Base-by-base conservation (phyloP, 23 red algal species). In the Gracilaria domingensis region DNA sequence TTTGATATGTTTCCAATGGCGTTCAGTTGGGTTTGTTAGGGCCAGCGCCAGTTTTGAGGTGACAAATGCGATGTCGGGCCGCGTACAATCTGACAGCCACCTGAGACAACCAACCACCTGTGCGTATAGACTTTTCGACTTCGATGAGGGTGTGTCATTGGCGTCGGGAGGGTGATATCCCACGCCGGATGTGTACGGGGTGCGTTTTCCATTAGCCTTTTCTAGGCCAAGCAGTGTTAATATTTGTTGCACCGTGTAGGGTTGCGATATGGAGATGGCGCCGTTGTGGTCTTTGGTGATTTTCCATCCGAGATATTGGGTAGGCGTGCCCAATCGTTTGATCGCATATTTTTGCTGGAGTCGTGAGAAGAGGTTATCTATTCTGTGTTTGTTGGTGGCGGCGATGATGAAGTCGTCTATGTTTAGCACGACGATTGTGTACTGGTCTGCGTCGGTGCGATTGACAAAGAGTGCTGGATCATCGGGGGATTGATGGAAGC, bases 241-340 rank as follows among this genome's bases (percentile, higher is more conserved):
- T n/a, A n/a, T n/a, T 35, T 77, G 38, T n/a, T 33, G 35, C 7
- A 77, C 24, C 20, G 45, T 44, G 38, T n/a, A 11, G 11, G 72
- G 11, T 51, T 51, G 72, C 8, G 72, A 38, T 48, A 77, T n/a
- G 39, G 30, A 38, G 33, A 40, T 77, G 20, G 38, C 16, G n/a
- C 72, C 72, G 16, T 24, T 25, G 24, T 8, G 72, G 11, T 44
- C 20, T 6, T 8, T 44, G 8, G 72, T 40, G 13, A 77, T 32
- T 9, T 77, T 77, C 72, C 72, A 38, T 48, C 72, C 72, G 11
- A 77, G 39, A 32, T 48, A 77, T 35, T 40, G 20, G 24, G 72
- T 38, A 9, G 72, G 35, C 9, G 45, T 48, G 20, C 72, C 35
- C 9, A 77, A 32, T n/a, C 72, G 20, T 24, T 35, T 77, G 45